These are phyloP conservation scores for Taphrina confusa DNA, from an alignment of 1,139 yeast genomes.

Conservation along the genomic window DNA sequence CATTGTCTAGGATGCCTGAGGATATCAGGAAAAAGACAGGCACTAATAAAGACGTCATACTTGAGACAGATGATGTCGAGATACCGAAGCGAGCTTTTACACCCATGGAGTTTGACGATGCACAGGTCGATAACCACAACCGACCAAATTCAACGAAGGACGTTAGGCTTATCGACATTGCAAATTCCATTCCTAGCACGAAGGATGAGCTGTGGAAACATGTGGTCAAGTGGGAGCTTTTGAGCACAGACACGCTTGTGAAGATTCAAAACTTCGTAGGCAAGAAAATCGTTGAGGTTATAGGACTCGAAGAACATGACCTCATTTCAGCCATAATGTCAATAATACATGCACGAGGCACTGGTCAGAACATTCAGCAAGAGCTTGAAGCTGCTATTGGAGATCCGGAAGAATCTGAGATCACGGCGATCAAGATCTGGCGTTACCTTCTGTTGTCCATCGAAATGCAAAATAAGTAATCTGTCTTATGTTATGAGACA, in stretches of 20 bases:
- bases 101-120: conserved; percentile 35
- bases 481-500: neutral
- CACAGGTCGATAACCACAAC: neutral
- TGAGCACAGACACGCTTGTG: conserved; percentile 42
- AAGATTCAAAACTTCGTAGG: conserved; percentile 43
- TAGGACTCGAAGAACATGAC: conserved; percentile 48
- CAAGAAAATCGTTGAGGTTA: conserved; percentile 44
- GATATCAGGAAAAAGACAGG: conserved; percentile 16
- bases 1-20: conserved; percentile 23
- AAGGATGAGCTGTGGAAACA: conserved; percentile 41
- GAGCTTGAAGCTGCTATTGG: conserved; percentile 28
- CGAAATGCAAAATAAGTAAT: neutral
- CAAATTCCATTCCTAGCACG: conserved; percentile 39
- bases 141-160: conserved; percentile 12
- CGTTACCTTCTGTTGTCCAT: conserved; percentile 40
- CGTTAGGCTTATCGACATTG: conserved; percentile 21
- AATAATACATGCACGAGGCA: neutral
- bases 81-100: conserved; percentile 28
- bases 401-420: conserved; percentile 45
- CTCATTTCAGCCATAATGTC: conserved; percentile 39
- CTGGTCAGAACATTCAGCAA: conserved; percentile 8
- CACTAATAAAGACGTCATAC: conserved; percentile 8
- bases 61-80: conserved; percentile 39
- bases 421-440: conserved; percentile 44
- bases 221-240: conserved; percentile 44